A percentile compares a stretch with the other conserved stretches of the same genome.
These are phyloP conservation scores for Dioscorea alata DNA, from an alignment of 106 monocot genomes.

Conservation along the genomic window DNA sequence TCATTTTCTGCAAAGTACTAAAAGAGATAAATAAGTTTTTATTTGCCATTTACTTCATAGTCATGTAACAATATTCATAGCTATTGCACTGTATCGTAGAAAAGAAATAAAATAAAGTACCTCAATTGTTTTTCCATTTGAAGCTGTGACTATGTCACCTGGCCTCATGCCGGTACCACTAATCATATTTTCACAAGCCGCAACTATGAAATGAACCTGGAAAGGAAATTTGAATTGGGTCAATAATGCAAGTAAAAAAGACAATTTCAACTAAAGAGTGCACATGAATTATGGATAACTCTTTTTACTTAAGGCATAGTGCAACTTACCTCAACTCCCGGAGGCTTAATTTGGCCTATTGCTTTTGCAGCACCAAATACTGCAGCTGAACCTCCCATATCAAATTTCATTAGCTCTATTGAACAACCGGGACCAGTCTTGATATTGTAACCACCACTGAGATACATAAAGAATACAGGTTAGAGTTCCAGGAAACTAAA, in stretches of 20 bases:
- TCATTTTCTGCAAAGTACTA: too few relatives aligned
- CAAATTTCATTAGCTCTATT: conserved; percentile 96
- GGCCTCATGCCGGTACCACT: conserved; percentile 97
- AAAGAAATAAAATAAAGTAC: conserved; percentile 22
- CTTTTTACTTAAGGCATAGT: background rate
- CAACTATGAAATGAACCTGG: conserved; percentile 95
- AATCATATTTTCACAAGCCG: conserved; percentile 99
- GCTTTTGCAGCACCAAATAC: conserved; percentile 92
- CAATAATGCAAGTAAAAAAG: background rate
- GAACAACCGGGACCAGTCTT: conserved; percentile 80
- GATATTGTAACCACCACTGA: conserved; percentile 96
- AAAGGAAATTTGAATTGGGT: background rate
- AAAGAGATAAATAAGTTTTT: too few relatives aligned
- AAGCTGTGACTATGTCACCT: conserved; percentile 88
- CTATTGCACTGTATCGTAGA: too few relatives aligned
- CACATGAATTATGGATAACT: background rate
- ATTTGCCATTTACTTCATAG: too few relatives aligned
- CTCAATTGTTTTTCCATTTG: conserved; percentile 98
- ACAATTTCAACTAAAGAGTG: background rate
- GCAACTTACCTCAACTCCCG: conserved; percentile 73
- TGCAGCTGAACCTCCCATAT: conserved; percentile 98
- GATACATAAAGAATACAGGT: conserved; percentile 13
- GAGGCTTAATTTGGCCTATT: conserved; percentile 83
- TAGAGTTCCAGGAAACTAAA: background rate
- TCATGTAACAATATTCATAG: too few relatives aligned